Evolutionary conservation across 495 filamentous ascomycete genomes (phyloP).

Genomic region (Talaromyces thailandensis): DNA sequence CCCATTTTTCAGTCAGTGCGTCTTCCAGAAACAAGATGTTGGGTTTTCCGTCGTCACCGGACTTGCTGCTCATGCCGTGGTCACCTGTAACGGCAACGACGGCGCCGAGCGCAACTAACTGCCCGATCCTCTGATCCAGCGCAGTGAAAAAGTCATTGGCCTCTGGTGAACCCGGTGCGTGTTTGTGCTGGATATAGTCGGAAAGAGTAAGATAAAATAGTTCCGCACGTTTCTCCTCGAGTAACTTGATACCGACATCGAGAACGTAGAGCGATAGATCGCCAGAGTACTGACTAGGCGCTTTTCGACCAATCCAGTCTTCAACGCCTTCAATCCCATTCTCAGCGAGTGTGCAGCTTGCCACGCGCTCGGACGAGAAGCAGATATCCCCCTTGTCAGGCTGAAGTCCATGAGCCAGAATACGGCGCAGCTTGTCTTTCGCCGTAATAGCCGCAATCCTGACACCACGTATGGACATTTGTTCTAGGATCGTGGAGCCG

Average conservation of each 20-base stretch:
- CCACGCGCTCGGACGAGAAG: slow-evolving; percentile 17
- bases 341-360: not conserved
- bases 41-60: slow-evolving; percentile 11
- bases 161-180: slow-evolving; percentile 15
- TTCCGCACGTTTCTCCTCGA: slow-evolving; percentile 15
- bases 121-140: slow-evolving; percentile 13
- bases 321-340: slow-evolving; percentile 10
- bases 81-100: slow-evolving; percentile 18
- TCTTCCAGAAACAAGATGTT: slow-evolving; percentile 21
- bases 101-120: slow-evolving; percentile 9
- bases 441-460: slow-evolving; percentile 20
- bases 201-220: slow-evolving; percentile 20
- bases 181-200: slow-evolving; percentile 21
- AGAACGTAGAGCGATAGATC: slow-evolving; percentile 21
- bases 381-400: slow-evolving; percentile 10
- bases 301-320: slow-evolving; percentile 10
- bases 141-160: slow-evolving; percentile 14
- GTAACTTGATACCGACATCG: slow-evolving; percentile 19
- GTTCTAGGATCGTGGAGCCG: slow-evolving; percentile 16
- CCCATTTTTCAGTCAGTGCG: slow-evolving; percentile 10
- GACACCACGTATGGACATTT: slow-evolving; percentile 15
- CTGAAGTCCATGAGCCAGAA: slow-evolving; percentile 14
- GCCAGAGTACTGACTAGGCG: slow-evolving; percentile 17
- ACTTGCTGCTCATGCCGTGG: slow-evolving; percentile 20
- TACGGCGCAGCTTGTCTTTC: slow-evolving; percentile 19